Base-by-base conservation (phyloP, 169 alveolate species). In the Ichthyophthirius multifiliis region DNA sequence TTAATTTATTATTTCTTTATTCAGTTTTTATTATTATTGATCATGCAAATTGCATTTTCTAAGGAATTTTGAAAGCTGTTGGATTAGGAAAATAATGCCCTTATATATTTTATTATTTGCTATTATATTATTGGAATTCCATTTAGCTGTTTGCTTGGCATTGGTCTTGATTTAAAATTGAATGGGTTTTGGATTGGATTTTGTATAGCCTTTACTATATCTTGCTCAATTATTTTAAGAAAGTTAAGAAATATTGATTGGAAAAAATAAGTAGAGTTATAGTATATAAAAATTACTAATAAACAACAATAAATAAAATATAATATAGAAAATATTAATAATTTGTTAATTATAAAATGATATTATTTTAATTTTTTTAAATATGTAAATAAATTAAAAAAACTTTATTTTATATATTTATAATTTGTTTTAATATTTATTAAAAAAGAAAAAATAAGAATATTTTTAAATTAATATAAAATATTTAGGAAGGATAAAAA, bases 1-100 rank as follows among this genome's bases (percentile, higher is more conserved):
- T 10, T 27, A 39, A 55, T 55, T 27, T 55, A 55, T 34, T 55
- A 55, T 55, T 39, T 1, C 23, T 55, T 20, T 55, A 55, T 5
- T 27, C 43, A 55, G 9, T 55, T 4, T 55, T 55, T 27, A 39
- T 55, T n/a, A 5, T 55, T 27, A 27, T 55, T 10, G 71, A 55
- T 6, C 23, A 55, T 7, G 43, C 31, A 0, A 12, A 55, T 10
- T 55, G 71, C 4, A 27, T 39, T 3, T 27, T 55, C 43, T 9
- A 55, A 23, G 71, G 71, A 0, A 55, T 55, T 55, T 39, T 55
- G 1, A 55, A 55, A 27, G 71, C 43, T 27, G 71, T 55, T 20
- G 71, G 71, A 55, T 55, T 55, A 55, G 71, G 71, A 55, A 39
- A 55, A 15, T 27, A 55, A 27, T 55, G 71, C n/a, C 18, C 31